Percentiles rank a stretch among this genome's conserved stretches.
phyloP scores from a whole-genome alignment of 2,329 filamentous ascomycete genomes.

The Colletotrichum tabaci region DNA sequence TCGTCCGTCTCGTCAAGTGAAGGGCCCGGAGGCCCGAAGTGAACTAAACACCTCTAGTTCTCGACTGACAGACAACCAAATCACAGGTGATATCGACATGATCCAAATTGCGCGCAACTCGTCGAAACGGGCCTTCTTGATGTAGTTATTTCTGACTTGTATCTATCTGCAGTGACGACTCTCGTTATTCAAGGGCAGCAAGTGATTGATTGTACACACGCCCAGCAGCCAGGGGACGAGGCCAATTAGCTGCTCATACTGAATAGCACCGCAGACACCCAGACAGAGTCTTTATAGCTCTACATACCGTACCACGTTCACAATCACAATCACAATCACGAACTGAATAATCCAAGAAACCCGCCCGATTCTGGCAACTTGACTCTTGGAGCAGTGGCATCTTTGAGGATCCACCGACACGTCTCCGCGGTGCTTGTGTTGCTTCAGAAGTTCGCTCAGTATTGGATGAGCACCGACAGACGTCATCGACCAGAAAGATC shows the following conservation, averaged over 20 bases:
- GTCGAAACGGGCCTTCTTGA: neutral
- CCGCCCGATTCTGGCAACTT: neutral
- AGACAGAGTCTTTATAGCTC: too few relatives aligned
- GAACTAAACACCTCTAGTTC: too few relatives aligned
- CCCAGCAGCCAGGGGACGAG: too few relatives aligned
- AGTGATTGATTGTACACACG: too few relatives aligned
- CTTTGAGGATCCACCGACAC: neutral
- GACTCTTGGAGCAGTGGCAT: neutral
- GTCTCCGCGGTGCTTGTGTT: conserved; percentile 4
- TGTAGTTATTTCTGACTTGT: too few relatives aligned
- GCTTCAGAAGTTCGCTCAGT: neutral
- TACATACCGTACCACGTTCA: too few relatives aligned
- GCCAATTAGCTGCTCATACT: too few relatives aligned
- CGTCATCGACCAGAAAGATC: neutral
- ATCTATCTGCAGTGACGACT: too few relatives aligned
- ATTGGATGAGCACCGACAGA: conserved; percentile 13
- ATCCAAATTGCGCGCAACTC: conserved; percentile 5
- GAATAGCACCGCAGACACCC: too few relatives aligned
- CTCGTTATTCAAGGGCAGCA: too few relatives aligned
- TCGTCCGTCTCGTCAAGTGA: neutral
- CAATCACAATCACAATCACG: too few relatives aligned
- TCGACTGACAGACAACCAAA: neutral
- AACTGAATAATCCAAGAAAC: too few relatives aligned
- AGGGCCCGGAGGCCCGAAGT: neutral
- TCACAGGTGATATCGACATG: conserved; percentile 11